phyloP scores from a whole-genome alignment of 2,329 filamentous ascomycete genomes.

The Penicillium brasilianum region DNA sequence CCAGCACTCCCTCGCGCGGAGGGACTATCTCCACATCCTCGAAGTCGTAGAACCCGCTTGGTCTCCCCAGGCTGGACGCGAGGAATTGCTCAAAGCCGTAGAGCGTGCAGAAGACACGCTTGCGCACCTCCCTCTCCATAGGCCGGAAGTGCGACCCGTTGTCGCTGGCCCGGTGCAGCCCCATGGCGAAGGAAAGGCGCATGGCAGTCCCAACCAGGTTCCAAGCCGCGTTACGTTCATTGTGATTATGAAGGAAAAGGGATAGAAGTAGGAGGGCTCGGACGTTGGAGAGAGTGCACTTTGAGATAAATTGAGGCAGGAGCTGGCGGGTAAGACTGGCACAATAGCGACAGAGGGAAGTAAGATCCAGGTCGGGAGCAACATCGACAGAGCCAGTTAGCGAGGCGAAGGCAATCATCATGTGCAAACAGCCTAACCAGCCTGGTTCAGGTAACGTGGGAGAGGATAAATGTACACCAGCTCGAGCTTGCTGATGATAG shows the following conservation, averaged over 20 bases:
- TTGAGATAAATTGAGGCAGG: slow-evolving; percentile 39
- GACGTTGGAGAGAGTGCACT: slow-evolving; percentile 41
- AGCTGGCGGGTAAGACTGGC: slow-evolving; percentile 29
- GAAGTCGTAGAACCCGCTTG: slow-evolving; percentile 42
- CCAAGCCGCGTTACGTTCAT: slow-evolving; percentile 47
- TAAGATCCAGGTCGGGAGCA: slow-evolving; percentile 34
- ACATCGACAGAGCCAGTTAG: slow-evolving; percentile 31
- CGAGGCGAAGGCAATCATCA: slow-evolving; percentile 46
- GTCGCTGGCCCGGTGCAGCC: slow-evolving; percentile 32
- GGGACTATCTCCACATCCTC: slow-evolving; percentile 38
- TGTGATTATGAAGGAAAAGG: slow-evolving; percentile 47
- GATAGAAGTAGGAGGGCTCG: slow-evolving; percentile 40
- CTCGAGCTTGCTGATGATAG: slow-evolving; percentile 10
- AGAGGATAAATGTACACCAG: slow-evolving; percentile 9
- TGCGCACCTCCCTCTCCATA: slow-evolving; percentile 42
- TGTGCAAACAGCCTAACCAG: slow-evolving; percentile 45
- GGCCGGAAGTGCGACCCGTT: slow-evolving; percentile 37
- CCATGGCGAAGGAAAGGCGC: slow-evolving; percentile 36
- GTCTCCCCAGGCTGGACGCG: slow-evolving; percentile 44
- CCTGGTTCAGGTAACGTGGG: slow-evolving; percentile 36
- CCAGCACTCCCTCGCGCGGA: slow-evolving; percentile 11
- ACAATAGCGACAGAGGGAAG: slow-evolving; percentile 29
- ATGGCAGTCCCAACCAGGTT: slow-evolving; percentile 36
- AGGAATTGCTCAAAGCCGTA: slow-evolving; percentile 47
- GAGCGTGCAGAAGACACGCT: slow-evolving; percentile 46